Conservation (phyloP, 192 early-diverging fungal genomes). For the Obelidium mucronatum region DNA sequence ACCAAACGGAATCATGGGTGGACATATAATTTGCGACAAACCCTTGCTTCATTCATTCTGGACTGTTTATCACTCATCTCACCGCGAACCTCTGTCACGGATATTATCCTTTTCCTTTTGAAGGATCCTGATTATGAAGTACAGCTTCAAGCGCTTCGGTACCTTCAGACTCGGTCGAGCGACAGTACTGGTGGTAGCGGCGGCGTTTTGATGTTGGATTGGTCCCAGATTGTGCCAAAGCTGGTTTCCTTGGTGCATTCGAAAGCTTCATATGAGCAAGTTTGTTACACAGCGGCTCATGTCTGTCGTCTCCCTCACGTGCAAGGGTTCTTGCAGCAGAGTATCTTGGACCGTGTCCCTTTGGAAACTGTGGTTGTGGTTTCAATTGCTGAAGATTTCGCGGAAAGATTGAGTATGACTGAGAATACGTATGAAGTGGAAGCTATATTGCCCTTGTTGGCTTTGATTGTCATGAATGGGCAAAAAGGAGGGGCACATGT, state of each 20-base stretch:
- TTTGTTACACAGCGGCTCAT: slow-evolving; percentile 42
- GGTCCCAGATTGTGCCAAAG: slow-evolving; percentile 1
- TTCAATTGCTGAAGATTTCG: slow-evolving; percentile 45
- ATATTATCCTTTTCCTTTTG: slow-evolving; percentile 51
- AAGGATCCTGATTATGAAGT: slow-evolving; percentile 72
- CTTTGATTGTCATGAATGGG: slow-evolving; percentile 58
- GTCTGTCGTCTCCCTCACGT: slow-evolving; percentile 48
- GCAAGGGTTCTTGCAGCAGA: slow-evolving; percentile 1
- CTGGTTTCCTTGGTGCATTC: slow-evolving; percentile 12
- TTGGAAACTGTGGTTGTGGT: slow-evolving; percentile 18
- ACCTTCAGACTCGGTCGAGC: slow-evolving; percentile 41
- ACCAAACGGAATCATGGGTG: not conserved
- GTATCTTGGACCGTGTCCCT: slow-evolving; percentile 48
- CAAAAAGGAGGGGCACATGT: not conserved
- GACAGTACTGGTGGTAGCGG: no score
- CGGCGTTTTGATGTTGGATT: not conserved
- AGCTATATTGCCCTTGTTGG: slow-evolving; percentile 63
- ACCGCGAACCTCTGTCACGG: not conserved
- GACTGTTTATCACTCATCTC: not conserved
- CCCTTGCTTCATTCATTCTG: slow-evolving; percentile 31
- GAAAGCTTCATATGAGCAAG: slow-evolving; percentile 20
- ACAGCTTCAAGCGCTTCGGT: slow-evolving; percentile 59
- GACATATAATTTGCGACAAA: slow-evolving; percentile 32
- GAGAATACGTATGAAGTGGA: slow-evolving; percentile 61
- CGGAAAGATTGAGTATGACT: slow-evolving; percentile 44